These are phyloP conservation scores for Eimeria tenella DNA, from an alignment of 169 alveolate genomes.

Conservation along the genomic window DNA sequence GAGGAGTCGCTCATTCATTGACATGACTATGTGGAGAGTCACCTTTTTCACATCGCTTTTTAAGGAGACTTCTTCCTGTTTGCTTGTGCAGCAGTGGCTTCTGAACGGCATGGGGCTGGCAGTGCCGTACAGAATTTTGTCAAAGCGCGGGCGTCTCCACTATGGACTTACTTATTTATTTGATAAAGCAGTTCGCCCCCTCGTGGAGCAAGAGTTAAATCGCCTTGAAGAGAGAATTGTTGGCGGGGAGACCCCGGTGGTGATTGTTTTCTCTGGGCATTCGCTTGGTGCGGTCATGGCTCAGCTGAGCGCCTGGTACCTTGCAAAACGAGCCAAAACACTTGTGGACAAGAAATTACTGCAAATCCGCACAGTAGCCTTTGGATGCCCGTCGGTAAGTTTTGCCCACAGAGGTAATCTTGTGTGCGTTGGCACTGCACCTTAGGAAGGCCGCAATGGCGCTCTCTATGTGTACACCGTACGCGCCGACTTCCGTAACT, in stretches of 20 bases:
- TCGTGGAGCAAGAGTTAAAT: slow-evolving; percentile 14
- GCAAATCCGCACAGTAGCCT: slow-evolving; percentile 40
- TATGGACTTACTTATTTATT: slow-evolving; percentile 52
- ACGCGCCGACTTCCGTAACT: background rate
- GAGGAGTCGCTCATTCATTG: too few relatives aligned
- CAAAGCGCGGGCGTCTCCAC: slow-evolving; percentile 49
- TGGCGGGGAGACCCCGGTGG: slow-evolving; percentile 34
- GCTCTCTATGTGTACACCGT: background rate
- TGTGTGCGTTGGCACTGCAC: background rate
- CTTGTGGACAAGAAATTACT: slow-evolving; percentile 40
- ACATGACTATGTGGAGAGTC: too few relatives aligned
- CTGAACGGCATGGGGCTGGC: slow-evolving; percentile 64
- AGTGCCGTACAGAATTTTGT: slow-evolving; percentile 49
- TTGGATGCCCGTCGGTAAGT: slow-evolving; percentile 72
- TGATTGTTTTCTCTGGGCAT: slow-evolving; percentile 59
- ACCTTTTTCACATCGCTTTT: too few relatives aligned
- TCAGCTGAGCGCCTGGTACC: slow-evolving; percentile 66
- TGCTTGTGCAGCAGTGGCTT: slow-evolving; percentile 54
- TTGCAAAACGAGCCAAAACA: slow-evolving; percentile 30
- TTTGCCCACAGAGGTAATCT: background rate
- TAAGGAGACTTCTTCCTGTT: background rate
- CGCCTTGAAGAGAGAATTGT: slow-evolving; percentile 1
- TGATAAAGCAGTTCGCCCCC: slow-evolving; percentile 55
- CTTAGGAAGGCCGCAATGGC: too few relatives aligned
- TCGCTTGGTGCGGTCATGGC: slow-evolving; percentile 67